A percentile compares a stretch with the other conserved stretches of the same genome.
These are phyloP conservation scores for Penicillium palitans DNA, from an alignment of 2,329 filamentous ascomycete species.

Conservation along the genomic window DNA sequence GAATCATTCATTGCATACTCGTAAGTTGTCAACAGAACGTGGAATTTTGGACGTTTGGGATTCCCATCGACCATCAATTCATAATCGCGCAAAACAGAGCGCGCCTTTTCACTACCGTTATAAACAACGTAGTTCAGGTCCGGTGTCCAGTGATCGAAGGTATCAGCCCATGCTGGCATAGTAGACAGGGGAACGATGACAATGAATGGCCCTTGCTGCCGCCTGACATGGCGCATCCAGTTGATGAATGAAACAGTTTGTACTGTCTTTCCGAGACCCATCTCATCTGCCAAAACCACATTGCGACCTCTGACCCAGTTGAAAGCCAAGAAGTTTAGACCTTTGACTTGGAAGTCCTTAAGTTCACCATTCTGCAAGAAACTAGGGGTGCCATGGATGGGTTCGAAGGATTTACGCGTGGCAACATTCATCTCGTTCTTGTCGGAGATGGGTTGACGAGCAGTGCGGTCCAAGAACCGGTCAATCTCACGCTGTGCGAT, in stretches of 20 bases:
- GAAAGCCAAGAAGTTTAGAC: slow-evolving; percentile 91
- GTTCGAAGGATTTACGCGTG: slow-evolving; percentile 70
- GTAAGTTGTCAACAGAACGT: slow-evolving; percentile 96
- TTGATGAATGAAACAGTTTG: slow-evolving; percentile 97
- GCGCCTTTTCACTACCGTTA: slow-evolving; percentile 82
- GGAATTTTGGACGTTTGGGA: slow-evolving; percentile 87
- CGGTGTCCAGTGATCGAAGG: slow-evolving; percentile 93
- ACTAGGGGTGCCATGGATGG: slow-evolving; percentile 76
- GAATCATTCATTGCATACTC: slow-evolving; percentile 91
- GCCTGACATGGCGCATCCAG: slow-evolving; percentile 87
- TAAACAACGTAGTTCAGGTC: slow-evolving; percentile 98
- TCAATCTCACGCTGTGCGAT: slow-evolving; percentile 89
- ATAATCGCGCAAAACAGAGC: slow-evolving; percentile 83
- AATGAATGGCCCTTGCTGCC: slow-evolving; percentile 90
- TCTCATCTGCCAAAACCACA: slow-evolving; percentile 96
- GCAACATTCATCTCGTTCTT: slow-evolving; percentile 71
- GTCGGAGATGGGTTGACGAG: slow-evolving; percentile 78
- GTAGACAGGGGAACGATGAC: slow-evolving; percentile 97
- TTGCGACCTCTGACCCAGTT: slow-evolving; percentile 95
- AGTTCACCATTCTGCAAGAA: slow-evolving; percentile 85
- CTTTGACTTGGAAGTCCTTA: slow-evolving; percentile 88
- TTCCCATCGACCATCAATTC: slow-evolving; percentile 87
- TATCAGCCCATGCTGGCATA: slow-evolving; percentile 97
- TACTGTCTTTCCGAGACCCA: slow-evolving; percentile 97
- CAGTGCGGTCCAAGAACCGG: slow-evolving; percentile 79